Evolutionary conservation across 1,284 basidiomycete genomes (phyloP).

Genomic region (Boletus hoseneyae): DNA sequence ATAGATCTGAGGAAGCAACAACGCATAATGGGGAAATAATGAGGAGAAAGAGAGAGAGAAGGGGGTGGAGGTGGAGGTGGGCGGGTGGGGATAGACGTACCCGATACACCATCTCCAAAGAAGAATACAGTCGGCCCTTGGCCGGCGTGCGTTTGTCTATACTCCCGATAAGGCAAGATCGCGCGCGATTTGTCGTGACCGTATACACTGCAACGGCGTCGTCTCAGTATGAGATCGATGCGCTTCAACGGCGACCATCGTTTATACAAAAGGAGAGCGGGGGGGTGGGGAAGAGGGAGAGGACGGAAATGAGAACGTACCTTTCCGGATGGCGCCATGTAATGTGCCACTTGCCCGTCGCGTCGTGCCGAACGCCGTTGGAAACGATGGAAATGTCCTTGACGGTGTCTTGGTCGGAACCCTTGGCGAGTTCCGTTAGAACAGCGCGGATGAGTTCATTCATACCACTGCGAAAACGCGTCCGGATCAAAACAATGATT

Average conservation of each 20-base stretch:
- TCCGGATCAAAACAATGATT: slow-evolving; percentile 5
- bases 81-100: slow-evolving; percentile 39
- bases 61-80: too few relatives aligned
- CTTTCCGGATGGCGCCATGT: slow-evolving; percentile 85
- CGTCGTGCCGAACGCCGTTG: slow-evolving; percentile 77
- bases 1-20: slow-evolving; percentile 58
- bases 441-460: slow-evolving; percentile 87
- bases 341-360: slow-evolving; percentile 71
- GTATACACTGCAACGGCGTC: slow-evolving; percentile 51
- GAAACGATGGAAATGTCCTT: slow-evolving; percentile 84
- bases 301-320: slow-evolving; percentile 33
- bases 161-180: slow-evolving; percentile 72
- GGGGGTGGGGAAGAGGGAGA: not conserved
- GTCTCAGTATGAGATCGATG: too few relatives aligned
- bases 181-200: slow-evolving; percentile 94
- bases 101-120: slow-evolving; percentile 93
- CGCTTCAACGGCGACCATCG: too few relatives aligned
- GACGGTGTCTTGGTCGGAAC: slow-evolving; percentile 54
- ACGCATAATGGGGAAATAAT: not conserved
- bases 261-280: not conserved
- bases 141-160: slow-evolving; percentile 49
- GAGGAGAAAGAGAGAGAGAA: not conserved
- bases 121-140: slow-evolving; percentile 82
- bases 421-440: slow-evolving; percentile 72
- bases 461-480: slow-evolving; percentile 67